A percentile compares a stretch with the other conserved stretches of the same genome.
Evolutionary conservation across 1,284 basidiomycete species (phyloP).

Genomic region (Ustilago crameri): DNA sequence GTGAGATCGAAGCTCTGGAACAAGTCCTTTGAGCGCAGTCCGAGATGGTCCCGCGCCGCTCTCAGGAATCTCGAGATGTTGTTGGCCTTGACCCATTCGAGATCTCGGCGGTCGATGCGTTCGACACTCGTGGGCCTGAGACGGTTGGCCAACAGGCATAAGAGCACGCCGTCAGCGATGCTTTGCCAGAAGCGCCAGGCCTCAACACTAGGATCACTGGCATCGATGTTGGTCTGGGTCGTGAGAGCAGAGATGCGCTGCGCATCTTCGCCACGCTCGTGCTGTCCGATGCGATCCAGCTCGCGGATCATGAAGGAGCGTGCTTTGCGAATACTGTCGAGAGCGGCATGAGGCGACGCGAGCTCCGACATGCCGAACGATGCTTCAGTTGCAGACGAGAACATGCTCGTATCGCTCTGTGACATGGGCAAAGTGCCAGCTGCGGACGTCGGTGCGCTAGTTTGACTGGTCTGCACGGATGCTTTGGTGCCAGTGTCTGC

Average conservation of each 20-base stretch:
- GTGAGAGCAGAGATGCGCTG: slow-evolving; percentile 35
- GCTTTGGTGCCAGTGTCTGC: slow-evolving; percentile 18
- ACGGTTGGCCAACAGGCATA: slow-evolving; percentile 52
- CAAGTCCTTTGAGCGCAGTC: slow-evolving; percentile 53
- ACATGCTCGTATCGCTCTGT: slow-evolving; percentile 27
- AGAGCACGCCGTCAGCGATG: slow-evolving; percentile 56
- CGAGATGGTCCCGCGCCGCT: slow-evolving; percentile 53
- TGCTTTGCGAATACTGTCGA: slow-evolving; percentile 50
- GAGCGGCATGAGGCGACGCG: slow-evolving; percentile 34
- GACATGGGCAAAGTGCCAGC: slow-evolving; percentile 35
- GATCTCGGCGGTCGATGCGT: slow-evolving; percentile 51
- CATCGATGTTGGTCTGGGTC: slow-evolving; percentile 23
- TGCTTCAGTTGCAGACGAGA: slow-evolving; percentile 22
- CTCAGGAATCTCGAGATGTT: slow-evolving; percentile 58
- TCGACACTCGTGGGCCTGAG: slow-evolving; percentile 43
- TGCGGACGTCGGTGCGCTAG: slow-evolving; percentile 30
- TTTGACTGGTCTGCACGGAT: slow-evolving; percentile 28
- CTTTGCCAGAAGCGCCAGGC: slow-evolving; percentile 49
- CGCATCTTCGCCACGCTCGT: slow-evolving; percentile 27
- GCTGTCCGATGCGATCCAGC: slow-evolving; percentile 26
- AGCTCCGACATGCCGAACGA: slow-evolving; percentile 48
- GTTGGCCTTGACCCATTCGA: slow-evolving; percentile 53
- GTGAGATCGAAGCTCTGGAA: slow-evolving; percentile 58
- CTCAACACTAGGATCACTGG: slow-evolving; percentile 26
- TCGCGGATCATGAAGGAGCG: slow-evolving; percentile 48